Base-by-base conservation (phyloP, 2,329 filamentous ascomycete species). In the Penicillium sumatraense region DNA sequence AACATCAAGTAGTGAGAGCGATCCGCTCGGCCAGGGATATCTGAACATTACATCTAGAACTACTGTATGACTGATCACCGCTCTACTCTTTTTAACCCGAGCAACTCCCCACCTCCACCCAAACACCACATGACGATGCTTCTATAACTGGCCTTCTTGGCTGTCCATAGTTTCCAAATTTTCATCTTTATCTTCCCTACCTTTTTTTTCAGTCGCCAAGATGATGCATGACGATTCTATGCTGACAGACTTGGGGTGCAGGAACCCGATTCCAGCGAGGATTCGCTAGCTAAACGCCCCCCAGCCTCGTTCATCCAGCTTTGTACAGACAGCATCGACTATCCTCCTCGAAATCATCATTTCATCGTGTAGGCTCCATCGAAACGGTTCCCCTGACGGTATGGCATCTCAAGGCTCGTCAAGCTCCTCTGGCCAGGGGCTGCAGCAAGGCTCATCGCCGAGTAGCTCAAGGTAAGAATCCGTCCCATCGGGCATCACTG, bases 51-150 rank as follows among this genome's bases (percentile, higher is more conserved):
- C 36, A 24, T 33, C 24, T n/a, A 13, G 29, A 13, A 31, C 5
- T 18, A 24, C n/a, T n/a, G 47, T 54, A 57, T 51, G 55, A 26
- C 51, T 27, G 51, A 57, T n/a, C n/a, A n/a, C 51, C 54, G 47
- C 40, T 57, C 21, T 41, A 24, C 35, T 9, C 29, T 31, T 9
- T 31, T 14, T 31, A 31, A 10, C 29, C 29, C 6, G 29, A 31
- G n/a, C 29, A 31, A 5, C 29, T 31, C 29, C 29, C 29, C 29
- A 14, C 7, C 29, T 31, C 29, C 29, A 31, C 29, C 11, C n/a
- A n/a, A 14, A 5, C 29, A 31, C 29, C 29, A 31, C 29, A 31
- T 31, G n/a, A n/a, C n/a, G n/a, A n/a, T n/a, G n/a, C n/a, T n/a
- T n/a, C n/a, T n/a, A n/a, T n/a, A n/a, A n/a, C n/a, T n/a, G n/a